Evolutionary conservation across 129 eudicot genomes (phyloP).

Genomic region (Kitagawia praeruptora): DNA sequence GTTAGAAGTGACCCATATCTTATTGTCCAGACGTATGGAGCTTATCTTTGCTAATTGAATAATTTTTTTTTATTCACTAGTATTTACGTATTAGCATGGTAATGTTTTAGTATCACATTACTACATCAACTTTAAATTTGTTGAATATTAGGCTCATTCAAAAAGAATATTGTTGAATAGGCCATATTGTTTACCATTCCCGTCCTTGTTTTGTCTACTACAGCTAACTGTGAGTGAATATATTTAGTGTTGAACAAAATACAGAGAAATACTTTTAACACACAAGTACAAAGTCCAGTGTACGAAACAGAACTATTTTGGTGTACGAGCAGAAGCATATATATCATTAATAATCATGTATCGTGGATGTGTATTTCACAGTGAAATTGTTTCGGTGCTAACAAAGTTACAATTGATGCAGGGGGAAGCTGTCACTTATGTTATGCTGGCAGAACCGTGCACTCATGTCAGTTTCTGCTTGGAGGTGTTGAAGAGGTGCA

Average conservation of each 20-base stretch:
- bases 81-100: no score
- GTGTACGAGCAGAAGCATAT: neutral
- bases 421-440: constrained; percentile 47
- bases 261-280: neutral
- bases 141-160: no score
- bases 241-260: neutral
- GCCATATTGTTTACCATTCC: neutral
- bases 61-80: no score
- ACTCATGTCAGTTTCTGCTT: constrained; percentile 49
- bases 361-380: no score
- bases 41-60: no score
- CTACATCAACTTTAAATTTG: no score
- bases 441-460: constrained; percentile 54
- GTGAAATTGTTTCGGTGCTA: no score
- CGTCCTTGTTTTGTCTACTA: neutral
- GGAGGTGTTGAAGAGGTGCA: constrained; percentile 49
- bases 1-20: no score
- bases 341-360: no score
- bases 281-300: neutral
- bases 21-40: no score
- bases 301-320: neutral
- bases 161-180: no score
- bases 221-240: neutral
- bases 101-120: no score
- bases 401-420: constrained; percentile 7